phyloP scores from a whole-genome alignment of 2,329 filamentous ascomycete species.

The Metarhizium album region DNA sequence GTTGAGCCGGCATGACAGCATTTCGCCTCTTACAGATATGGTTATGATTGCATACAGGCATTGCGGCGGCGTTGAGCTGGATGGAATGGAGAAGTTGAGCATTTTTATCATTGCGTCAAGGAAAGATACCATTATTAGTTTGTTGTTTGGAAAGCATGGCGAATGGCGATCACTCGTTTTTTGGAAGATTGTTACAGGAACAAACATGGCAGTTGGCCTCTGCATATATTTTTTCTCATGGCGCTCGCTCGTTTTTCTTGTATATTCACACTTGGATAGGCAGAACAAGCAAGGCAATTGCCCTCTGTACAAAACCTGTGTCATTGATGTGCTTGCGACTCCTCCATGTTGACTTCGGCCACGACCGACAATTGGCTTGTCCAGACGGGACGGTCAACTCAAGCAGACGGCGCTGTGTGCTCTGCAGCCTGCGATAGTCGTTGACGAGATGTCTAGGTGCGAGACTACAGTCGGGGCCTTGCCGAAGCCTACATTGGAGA shows the following conservation, averaged over 20 bases:
- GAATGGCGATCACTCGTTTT: background rate
- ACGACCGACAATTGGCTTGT: too few relatives aligned
- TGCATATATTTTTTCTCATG: too few relatives aligned
- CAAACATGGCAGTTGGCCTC: too few relatives aligned
- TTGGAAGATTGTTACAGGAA: too few relatives aligned
- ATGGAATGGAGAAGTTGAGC: background rate
- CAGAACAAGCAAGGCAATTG: background rate
- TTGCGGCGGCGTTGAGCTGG: slow-evolving; percentile 3
- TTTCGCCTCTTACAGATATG: background rate
- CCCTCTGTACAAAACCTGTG: background rate
- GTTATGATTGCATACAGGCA: background rate
- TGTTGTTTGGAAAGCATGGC: slow-evolving; percentile 1
- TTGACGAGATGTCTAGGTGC: too few relatives aligned
- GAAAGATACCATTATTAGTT: slow-evolving; percentile 1
- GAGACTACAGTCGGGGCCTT: too few relatives aligned
- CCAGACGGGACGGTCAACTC: too few relatives aligned
- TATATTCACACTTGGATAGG: background rate
- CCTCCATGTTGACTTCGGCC: too few relatives aligned
- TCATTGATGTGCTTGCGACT: background rate
- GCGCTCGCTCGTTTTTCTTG: background rate
- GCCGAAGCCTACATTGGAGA: too few relatives aligned
- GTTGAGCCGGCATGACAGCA: background rate
- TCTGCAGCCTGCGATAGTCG: too few relatives aligned
- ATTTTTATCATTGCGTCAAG: background rate
- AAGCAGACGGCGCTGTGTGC: too few relatives aligned